These are phyloP conservation scores for Collybiopsis confluens DNA, from an alignment of 768 basidiomycete species.

Conservation along the genomic window DNA sequence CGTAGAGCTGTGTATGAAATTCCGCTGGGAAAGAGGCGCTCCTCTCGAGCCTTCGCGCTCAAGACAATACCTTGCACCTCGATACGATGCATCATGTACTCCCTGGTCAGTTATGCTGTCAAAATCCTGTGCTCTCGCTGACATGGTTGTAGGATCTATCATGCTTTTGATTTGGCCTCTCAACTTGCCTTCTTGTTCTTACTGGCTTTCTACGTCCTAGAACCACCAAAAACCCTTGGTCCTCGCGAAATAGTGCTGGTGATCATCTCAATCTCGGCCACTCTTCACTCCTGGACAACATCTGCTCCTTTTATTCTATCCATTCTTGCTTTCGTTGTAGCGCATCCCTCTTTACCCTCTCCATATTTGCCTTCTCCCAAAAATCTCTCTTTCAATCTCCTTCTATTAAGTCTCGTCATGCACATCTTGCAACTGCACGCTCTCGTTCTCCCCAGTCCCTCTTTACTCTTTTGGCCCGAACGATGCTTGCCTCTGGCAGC, in stretches of 20 bases:
- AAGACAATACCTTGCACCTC: slow-evolving; percentile 13
- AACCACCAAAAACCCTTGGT: slow-evolving; percentile 33
- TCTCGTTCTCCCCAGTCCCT: slow-evolving; percentile 38
- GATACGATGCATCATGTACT: slow-evolving; percentile 35
- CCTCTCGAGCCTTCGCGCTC: neutral
- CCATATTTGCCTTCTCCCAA: slow-evolving; percentile 39
- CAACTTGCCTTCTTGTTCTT: slow-evolving; percentile 36
- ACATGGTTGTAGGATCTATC: slow-evolving; percentile 30
- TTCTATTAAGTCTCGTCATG: slow-evolving; percentile 36
- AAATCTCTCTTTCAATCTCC: slow-evolving; percentile 32
- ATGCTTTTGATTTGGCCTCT: slow-evolving; percentile 37
- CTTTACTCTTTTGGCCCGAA: slow-evolving; percentile 36
- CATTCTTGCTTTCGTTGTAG: slow-evolving; percentile 38
- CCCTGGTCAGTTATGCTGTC: slow-evolving; percentile 35
- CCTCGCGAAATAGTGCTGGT: slow-evolving; percentile 34
- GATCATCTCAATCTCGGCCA: slow-evolving; percentile 32
- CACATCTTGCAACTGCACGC: slow-evolving; percentile 45
- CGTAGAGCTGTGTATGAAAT: slow-evolving; percentile 30
- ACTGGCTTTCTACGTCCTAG: slow-evolving; percentile 35
- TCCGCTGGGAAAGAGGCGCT: slow-evolving; percentile 35
- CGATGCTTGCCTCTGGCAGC: slow-evolving; percentile 40
- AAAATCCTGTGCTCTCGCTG: neutral
- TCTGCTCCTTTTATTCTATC: slow-evolving; percentile 33
- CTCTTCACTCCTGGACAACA: slow-evolving; percentile 27
- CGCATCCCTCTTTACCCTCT: too few relatives aligned